Percentiles rank a stretch among this genome's conserved stretches.
Conservation (phyloP, 179 eudicot genomes). For the Vitellaria paradoxa region DNA sequence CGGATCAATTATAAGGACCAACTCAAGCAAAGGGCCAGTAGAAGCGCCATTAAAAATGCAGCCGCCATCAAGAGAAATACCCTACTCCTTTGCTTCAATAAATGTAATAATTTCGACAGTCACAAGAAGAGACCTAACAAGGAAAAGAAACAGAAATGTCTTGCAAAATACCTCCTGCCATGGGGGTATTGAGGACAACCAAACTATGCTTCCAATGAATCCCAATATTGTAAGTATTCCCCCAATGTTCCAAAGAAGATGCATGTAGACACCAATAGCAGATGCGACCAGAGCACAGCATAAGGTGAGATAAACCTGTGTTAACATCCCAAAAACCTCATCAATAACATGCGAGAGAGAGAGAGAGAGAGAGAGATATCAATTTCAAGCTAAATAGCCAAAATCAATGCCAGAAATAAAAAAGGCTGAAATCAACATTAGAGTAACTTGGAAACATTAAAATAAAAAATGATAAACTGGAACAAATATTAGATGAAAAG, state of each 20-base stretch:
- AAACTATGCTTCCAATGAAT: slow-evolving; percentile 2
- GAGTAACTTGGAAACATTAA: too few species aligned
- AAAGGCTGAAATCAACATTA: neutral
- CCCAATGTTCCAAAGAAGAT: neutral
- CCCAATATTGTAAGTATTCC: neutral
- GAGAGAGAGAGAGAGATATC: too few species aligned
- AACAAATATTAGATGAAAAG: neutral
- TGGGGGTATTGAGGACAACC: neutral
- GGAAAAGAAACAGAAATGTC: neutral
- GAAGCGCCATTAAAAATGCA: neutral
- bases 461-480: neutral
- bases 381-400: too few species aligned
- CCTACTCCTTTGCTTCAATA: neutral
- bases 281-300: neutral
- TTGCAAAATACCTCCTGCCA: neutral
- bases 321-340: neutral
- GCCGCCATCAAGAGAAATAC: neutral
- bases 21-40: neutral
- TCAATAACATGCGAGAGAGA: neutral
- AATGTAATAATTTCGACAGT: neutral
- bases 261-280: neutral
- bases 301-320: neutral
- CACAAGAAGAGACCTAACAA: neutral
- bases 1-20: neutral
- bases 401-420: neutral